Evolutionary conservation across 768 basidiomycete species (phyloP), one percentile per base, ranked within the genome.

Genomic region (Lactarius indigo): DNA sequence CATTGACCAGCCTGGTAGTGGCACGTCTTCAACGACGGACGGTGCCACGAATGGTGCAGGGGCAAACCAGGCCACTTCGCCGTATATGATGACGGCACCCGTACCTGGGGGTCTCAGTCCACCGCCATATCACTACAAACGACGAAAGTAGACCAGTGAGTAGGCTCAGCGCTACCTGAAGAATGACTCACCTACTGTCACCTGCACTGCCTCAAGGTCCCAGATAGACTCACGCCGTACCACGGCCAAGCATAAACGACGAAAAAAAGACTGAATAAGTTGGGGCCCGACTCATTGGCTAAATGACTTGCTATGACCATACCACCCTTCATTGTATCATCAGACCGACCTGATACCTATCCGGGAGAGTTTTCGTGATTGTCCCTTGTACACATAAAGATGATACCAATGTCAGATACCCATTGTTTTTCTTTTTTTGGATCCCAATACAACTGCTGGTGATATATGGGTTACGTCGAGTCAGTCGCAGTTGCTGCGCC

Each of bases 1-100:
- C 56, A 90, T 91, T 92, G 92, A 94, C 74, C 94, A 94, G 57
- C 91, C 79, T 37, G 92, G 94, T 59, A 94, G 83, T 63, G 94
- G 91, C 69, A 91, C 91, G 56, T 87, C 87, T 66, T 82, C 86
- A 78, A 69, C 64, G 56, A 65, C 60, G 20, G 41, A 64, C n/a
- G 59, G 64, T 23, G 33, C 59, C 13, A 35, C 57, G 41, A 59
- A 39, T 12, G 68, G 65, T 13, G 13, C 60, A 2, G 68, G 59
- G 28, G 2, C 57, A 9, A 57, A 61, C 37, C 59, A 65, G 59
- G 23, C 68, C 17, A 59, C 62, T 23, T 58, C 68, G 30, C 64
- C 60, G 7, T 70, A 69, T 57, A 60, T 37, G 60, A 59, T 67
- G 65, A 1, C 59, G 10, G 59, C 69, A 13, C 70, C 70, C 33